Evolutionary conservation across 805 yeast genomes (phyloP).

Genomic region (Kluyveromyces nonfermentans): DNA sequence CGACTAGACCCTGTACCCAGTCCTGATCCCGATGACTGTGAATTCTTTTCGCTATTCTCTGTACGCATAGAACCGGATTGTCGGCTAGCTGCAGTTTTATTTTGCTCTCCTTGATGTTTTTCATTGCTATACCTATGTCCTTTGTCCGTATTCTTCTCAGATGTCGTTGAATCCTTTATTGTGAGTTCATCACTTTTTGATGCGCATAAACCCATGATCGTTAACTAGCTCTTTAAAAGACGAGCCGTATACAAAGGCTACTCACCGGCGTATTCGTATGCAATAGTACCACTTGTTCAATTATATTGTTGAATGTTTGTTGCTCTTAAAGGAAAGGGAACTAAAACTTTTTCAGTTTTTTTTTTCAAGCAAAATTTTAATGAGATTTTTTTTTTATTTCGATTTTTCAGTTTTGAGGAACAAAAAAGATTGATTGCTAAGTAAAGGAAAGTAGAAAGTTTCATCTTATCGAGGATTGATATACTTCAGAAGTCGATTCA

Average conservation of each 20-base stretch:
- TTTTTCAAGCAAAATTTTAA: neutral
- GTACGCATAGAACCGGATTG: neutral
- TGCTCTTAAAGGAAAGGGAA: no score
- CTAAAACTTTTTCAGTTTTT: neutral
- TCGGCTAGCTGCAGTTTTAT: neutral
- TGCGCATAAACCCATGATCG: conserved; percentile 1
- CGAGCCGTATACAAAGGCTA: neutral
- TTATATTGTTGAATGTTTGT: no score
- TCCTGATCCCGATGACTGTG: neutral
- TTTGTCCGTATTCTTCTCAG: neutral
- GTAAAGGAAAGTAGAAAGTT: no score
- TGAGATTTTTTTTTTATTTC: no score
- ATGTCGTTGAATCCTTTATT: neutral
- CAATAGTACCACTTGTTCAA: no score
- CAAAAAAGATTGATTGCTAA: no score
- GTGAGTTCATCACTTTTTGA: neutral
- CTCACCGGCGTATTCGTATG: neutral
- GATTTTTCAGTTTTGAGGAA: no score
- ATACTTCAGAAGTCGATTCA: no score
- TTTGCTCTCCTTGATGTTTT: neutral
- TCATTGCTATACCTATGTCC: neutral
- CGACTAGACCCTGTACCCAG: neutral
- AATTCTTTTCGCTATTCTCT: neutral
- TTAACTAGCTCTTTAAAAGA: neutral
- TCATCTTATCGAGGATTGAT: no score